Base-by-base conservation (phyloP, 352 stramenopile species). In the Phytophthora rubi region DNA sequence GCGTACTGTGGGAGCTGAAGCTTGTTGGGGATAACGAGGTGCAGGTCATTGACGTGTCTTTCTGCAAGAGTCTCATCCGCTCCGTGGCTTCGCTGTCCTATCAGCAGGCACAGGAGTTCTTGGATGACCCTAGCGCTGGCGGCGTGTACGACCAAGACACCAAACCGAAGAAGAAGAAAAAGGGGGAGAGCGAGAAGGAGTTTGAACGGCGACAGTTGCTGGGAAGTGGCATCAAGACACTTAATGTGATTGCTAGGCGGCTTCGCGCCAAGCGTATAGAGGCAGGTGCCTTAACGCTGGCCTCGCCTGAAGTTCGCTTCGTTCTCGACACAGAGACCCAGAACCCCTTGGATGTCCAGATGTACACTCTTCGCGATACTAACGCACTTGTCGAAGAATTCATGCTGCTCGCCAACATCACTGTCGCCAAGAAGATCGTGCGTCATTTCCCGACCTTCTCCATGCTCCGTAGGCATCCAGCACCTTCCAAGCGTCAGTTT, bases 391-490 rank as follows among this genome's bases (percentile, higher is more conserved):
- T 99, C 4, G 98, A 99, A 87, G 98, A 99, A 81, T 99, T 99
- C 61, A 99, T 99, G 98, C 81, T 99, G 32, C 76, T 99, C 7
- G 98, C 97, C 5, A 99, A 99, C 77, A 99, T 99, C 58, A 99
- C 97, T 9, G 98, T 99, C 0, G 93, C 97, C 8, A 99, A 99
- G 81, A 96, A 95, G 65, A 97, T 97, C 35, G 82, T 93, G 58
- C 90, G 94, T 21, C 88, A 97, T 60, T 99, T 98, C 65, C 97
- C 97, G 2, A 98, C 95, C 3, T 93, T 99, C 48, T 98, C 94
- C 0, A 91, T 99, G 64, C 79, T 99, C 21, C 93, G 97, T 69
- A 93, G 97, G 45, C 97, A 99, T 70, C 96, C 96, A 26, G 90
- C 95, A 23, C 97, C 97, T 21, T 98, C 97, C 37, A 91, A 96